Base-by-base conservation (phyloP, 2,329 filamentous ascomycete species). In the Colletotrichum chlorophyti region DNA sequence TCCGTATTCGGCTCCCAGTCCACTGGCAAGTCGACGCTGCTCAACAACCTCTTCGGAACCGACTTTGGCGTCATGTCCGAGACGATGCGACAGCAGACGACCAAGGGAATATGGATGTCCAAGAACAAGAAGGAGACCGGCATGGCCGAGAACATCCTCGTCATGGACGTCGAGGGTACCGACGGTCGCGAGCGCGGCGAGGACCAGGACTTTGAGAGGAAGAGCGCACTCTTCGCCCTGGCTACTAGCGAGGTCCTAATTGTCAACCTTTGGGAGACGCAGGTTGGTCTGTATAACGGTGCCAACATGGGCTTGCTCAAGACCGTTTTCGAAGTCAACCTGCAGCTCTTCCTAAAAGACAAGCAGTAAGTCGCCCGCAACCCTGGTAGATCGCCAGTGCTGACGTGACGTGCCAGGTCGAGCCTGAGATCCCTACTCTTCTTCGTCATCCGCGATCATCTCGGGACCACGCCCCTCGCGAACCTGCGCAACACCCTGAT, bases 101-200 rank as follows among this genome's bases (percentile, higher is more conserved):
- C 95, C 40, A 99, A 98, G 81, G 95, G 95, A 71, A 99, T 99
- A 72, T 99, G 95, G 95, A 90, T 99, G 89, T 96, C 93, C 64
- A 96, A 97, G 80, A 98, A 98, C 77, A 97, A 96, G 80, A 82
- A 83, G 65, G 75, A 78, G 48, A 74, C 76, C 64, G 72, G 72
- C 64, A 97, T 98, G 93, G 93, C 94, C 52, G 92, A 97, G 69
- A 99, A 99, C 75, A 97, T 99, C 68, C 81, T 99, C 63, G 95
- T 99, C 66, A 99, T 99, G 95, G 95, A 99, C 71, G 95, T 99
- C 38, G 95, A 99, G 76, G 95, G 95, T 65, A 98, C 95, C 10
- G 95, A 99, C 73, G 95, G 95, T 49, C 87, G 95, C 65, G 95
- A 99, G 79, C 85, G 95, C 65, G 95, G 95, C 64, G 95, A 99